Conservation (phyloP, 768 basidiomycete genomes). For the Amanita rubescens region DNA sequence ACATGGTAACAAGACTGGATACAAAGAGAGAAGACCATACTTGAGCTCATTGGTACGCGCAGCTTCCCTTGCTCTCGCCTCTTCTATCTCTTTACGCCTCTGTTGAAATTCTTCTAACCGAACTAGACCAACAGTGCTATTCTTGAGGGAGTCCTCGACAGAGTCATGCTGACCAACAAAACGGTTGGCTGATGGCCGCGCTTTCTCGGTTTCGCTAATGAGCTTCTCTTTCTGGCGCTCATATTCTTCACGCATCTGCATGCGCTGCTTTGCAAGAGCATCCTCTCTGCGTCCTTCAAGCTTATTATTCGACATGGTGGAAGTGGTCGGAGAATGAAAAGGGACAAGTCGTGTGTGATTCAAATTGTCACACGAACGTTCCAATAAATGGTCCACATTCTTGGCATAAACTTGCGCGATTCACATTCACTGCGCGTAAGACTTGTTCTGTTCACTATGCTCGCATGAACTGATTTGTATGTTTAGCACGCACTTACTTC, state of each 20-base stretch:
- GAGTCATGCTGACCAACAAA: conserved; percentile 94
- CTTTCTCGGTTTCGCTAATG: conserved; percentile 87
- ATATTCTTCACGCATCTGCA: conserved; percentile 71
- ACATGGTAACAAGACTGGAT: conserved; percentile 9
- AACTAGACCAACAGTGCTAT: conserved; percentile 88
- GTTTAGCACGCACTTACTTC: conserved; percentile 78
- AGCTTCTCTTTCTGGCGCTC: conserved; percentile 76
- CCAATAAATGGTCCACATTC: conserved; percentile 77
- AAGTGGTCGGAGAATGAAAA: conserved; percentile 11
- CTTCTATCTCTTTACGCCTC: conserved; percentile 80
- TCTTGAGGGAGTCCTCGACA: conserved; percentile 88
- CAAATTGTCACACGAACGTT: conserved; percentile 1
- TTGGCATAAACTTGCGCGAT: conserved; percentile 80
- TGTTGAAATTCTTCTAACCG: conserved; percentile 90
- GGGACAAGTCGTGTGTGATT: conserved; percentile 8
- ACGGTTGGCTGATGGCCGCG: conserved; percentile 77
- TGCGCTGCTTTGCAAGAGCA: conserved; percentile 77
- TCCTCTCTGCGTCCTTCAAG: conserved; percentile 84
- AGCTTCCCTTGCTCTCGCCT: conserved; percentile 85
- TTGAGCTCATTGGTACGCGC: conserved; percentile 78
- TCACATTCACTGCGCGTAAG: conserved; percentile 68
- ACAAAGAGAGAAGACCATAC: conserved; percentile 46
- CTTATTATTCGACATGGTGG: conserved; percentile 64
- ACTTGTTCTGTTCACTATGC: neutral
- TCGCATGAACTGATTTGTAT: neutral